phyloP scores from a whole-genome alignment of 2,329 filamentous ascomycete species.

The Fusarium pseudonygamai region DNA sequence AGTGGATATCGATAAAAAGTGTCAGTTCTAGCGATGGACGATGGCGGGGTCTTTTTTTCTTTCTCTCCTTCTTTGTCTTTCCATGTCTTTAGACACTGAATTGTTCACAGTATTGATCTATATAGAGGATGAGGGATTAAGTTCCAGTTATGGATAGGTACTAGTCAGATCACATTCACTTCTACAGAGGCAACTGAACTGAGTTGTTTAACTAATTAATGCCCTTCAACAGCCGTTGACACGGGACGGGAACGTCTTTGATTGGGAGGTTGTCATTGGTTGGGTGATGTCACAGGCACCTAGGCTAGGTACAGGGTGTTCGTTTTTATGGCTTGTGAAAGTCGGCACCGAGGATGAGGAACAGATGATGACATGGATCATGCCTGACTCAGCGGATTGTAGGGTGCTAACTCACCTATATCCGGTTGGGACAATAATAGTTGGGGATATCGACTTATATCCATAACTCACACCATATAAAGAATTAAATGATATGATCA shows the following conservation, averaged over 20 bases:
- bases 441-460: neutral
- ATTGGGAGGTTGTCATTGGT: conserved; percentile 34
- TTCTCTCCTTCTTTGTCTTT: neutral
- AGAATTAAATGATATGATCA: neutral
- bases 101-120: neutral
- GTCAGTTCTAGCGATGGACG: conserved; percentile 9
- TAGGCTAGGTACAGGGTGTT: conserved; percentile 10
- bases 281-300: conserved; percentile 29
- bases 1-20: conserved; percentile 1
- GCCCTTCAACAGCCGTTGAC: conserved; percentile 8
- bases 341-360: conserved; percentile 25
- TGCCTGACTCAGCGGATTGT: neutral
- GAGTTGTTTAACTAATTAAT: neutral
- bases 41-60: conserved; percentile 24
- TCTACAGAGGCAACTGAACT: neutral
- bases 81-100: neutral
- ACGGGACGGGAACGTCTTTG: conserved; percentile 31
- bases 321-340: conserved; percentile 41
- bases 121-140: neutral
- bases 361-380: neutral
- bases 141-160: conserved; percentile 16
- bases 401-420: neutral
- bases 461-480: neutral
- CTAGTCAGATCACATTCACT: conserved; percentile 1
- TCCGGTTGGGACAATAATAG: neutral